phyloP scores from a whole-genome alignment of 306 rosid genomes.

The Vigna reflexopilosa region DNA sequence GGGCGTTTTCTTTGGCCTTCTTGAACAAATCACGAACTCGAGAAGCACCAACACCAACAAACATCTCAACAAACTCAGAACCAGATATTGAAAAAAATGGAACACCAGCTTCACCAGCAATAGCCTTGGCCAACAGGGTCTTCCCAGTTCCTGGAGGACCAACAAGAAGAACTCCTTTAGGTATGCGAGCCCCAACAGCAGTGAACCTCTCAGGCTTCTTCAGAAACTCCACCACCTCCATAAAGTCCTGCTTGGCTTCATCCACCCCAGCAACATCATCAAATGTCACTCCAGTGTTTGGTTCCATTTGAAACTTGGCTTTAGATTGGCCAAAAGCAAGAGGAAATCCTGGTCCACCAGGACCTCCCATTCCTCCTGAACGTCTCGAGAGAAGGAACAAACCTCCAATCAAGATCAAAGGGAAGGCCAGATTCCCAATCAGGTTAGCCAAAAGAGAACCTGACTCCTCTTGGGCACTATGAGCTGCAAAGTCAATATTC shows the following conservation, averaged over 20 bases:
- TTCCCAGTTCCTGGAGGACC: constrained; percentile 99
- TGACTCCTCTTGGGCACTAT: constrained; percentile 96
- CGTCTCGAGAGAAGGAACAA: constrained; percentile 92
- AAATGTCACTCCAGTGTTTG: constrained; percentile 97
- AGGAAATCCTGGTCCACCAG: constrained; percentile 98
- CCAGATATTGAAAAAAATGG: constrained; percentile 99
- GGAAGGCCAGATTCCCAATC: constrained; percentile 96
- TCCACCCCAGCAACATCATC: constrained; percentile 99
- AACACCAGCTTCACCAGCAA: constrained; percentile 99
- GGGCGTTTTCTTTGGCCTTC: constrained; percentile 99
- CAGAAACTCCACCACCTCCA: constrained; percentile 98
- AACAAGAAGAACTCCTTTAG: constrained; percentile 98
- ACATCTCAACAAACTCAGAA: constrained; percentile 99
- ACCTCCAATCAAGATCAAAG: constrained; percentile 86
- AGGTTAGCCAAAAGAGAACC: constrained; percentile 87
- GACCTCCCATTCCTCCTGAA: constrained; percentile 99
- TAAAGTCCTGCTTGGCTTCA: constrained; percentile 98
- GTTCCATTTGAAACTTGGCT: constrained; percentile 99
- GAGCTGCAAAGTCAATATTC: constrained; percentile 98
- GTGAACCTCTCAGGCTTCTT: constrained; percentile 99
- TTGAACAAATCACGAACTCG: constrained; percentile 99
- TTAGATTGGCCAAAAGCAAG: constrained; percentile 94
- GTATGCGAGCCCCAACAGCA: constrained; percentile 98
- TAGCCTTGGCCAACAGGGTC: constrained; percentile 93
- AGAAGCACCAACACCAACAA: constrained; percentile 99